A percentile compares a stretch with the other conserved stretches of the same genome.
Conservation (phyloP, 805 yeast genomes). For the Debaryomyces maramus region DNA sequence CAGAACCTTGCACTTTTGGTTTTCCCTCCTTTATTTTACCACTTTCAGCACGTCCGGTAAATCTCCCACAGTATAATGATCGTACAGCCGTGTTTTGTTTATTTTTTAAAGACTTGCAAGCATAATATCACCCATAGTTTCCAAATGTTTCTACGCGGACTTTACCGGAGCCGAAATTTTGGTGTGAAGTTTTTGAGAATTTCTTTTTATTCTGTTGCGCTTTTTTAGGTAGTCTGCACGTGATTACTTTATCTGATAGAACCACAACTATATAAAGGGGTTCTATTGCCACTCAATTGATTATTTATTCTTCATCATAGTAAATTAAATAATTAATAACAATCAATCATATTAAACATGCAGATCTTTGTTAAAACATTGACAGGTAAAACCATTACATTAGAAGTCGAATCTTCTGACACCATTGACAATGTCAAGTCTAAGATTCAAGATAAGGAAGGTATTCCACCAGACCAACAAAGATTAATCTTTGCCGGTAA, state of each 20-base stretch:
- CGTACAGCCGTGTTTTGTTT: no score
- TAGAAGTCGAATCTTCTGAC: slow-evolving; percentile 97
- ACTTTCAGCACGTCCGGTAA: no score
- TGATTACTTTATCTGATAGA: no score
- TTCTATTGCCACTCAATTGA: slow-evolving; percentile 14
- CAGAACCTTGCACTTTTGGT: no score
- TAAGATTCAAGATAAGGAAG: slow-evolving; percentile 96
- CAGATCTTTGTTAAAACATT: slow-evolving; percentile 59
- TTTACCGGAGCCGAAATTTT: no score
- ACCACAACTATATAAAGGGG: slow-evolving; percentile 19
- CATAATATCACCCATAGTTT: no score
- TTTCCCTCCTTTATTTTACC: no score
- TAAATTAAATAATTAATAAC: slow-evolving; percentile 1
- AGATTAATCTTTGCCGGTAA: slow-evolving; percentile 97
- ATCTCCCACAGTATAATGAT: no score
- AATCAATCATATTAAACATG: slow-evolving; percentile 32
- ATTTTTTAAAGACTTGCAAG: no score
- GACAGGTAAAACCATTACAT: slow-evolving; percentile 71
- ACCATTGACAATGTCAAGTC: slow-evolving; percentile 96
- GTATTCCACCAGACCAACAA: slow-evolving; percentile 97
- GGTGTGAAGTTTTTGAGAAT: no score
- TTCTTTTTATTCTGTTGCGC: slow-evolving; percentile 9
- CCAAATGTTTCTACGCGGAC: no score
- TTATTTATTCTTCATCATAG: slow-evolving; percentile 5
- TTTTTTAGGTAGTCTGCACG: slow-evolving; percentile 3